Evolutionary conservation across 768 basidiomycete species (phyloP).

Genomic region (Mycena galopus): DNA sequence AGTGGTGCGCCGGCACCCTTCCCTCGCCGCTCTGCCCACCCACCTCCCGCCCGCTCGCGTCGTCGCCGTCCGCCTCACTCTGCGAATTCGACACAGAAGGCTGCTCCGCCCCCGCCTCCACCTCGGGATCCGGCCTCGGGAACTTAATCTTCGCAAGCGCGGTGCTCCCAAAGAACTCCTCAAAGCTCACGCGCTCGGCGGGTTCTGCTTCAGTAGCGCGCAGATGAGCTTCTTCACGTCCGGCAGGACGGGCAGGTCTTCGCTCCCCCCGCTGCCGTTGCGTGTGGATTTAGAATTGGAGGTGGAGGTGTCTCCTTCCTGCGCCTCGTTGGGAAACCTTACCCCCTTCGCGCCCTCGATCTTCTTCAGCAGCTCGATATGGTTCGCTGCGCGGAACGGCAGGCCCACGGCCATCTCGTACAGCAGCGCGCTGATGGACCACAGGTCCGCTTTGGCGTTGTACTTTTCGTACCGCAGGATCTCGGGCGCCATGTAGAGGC

Average conservation of each 20-base stretch:
- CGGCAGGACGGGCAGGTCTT: constrained; percentile 69
- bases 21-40: too few species aligned
- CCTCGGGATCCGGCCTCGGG: constrained; percentile 72
- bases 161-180: constrained; percentile 90
- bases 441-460: constrained; percentile 97
- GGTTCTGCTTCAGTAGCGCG: constrained; percentile 84
- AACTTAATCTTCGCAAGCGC: constrained; percentile 86
- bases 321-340: constrained; percentile 91
- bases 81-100: too few species aligned
- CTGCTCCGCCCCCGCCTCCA: too few species aligned
- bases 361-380: constrained; percentile 93
- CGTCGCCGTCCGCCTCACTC: too few species aligned
- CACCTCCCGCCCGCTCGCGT: too few species aligned
- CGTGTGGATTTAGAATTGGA: constrained; percentile 54
- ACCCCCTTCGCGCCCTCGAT: constrained; percentile 94
- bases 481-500: constrained; percentile 99
- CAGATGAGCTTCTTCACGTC: constrained; percentile 90
- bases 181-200: constrained; percentile 88
- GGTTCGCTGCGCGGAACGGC: constrained; percentile 95
- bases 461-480: constrained; percentile 98
- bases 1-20: constrained; percentile 82
- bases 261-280: constrained; percentile 58
- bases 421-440: constrained; percentile 97
- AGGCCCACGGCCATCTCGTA: constrained; percentile 97
- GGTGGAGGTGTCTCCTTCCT: too few species aligned